Conservation (phyloP, 306 rosid genomes). For the Cajanus cajan region DNA sequence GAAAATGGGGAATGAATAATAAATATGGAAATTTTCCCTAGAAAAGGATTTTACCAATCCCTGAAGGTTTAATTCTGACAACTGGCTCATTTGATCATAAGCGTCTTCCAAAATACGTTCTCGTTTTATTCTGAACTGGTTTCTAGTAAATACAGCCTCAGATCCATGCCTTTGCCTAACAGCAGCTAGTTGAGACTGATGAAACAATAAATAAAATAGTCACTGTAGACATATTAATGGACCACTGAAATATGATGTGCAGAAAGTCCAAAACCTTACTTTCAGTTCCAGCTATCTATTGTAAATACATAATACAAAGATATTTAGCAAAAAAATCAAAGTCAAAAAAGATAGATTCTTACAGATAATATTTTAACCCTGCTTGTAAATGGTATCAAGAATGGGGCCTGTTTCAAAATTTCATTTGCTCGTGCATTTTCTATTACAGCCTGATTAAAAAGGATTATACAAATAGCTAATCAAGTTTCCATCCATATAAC, state of each 20-base stretch:
- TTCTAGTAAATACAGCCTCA: conserved; percentile 67
- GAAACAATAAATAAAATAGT: conserved; percentile 40
- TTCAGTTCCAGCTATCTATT: not conserved
- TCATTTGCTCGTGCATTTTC: conserved; percentile 93
- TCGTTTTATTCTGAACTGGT: conserved; percentile 86
- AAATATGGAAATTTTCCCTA: conserved; percentile 11
- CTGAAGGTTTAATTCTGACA: conserved; percentile 90
- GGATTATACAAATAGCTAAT: not conserved
- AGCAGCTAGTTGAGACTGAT: conserved; percentile 92
- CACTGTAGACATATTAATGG: not conserved
- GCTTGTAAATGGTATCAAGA: conserved; percentile 95
- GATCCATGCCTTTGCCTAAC: conserved; percentile 77
- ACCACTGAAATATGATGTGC: not conserved
- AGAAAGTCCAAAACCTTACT: not conserved
- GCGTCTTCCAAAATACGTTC: conserved; percentile 96
- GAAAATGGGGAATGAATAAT: conserved; percentile 7
- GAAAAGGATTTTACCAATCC: conserved; percentile 60
- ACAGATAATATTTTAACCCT: conserved; percentile 94
- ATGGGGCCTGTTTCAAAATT: conserved; percentile 88
- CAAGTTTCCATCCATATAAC: conserved; percentile 3
- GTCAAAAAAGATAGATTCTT: conserved; percentile 35
- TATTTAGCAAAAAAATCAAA: conserved; percentile 22
- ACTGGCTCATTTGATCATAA: conserved; percentile 85
- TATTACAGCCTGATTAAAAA: conserved; percentile 57
- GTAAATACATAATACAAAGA: not conserved